These are phyloP conservation scores for Nicotiana benthamiana DNA, from an alignment of 257 asterid genomes.

Conservation along the genomic window DNA sequence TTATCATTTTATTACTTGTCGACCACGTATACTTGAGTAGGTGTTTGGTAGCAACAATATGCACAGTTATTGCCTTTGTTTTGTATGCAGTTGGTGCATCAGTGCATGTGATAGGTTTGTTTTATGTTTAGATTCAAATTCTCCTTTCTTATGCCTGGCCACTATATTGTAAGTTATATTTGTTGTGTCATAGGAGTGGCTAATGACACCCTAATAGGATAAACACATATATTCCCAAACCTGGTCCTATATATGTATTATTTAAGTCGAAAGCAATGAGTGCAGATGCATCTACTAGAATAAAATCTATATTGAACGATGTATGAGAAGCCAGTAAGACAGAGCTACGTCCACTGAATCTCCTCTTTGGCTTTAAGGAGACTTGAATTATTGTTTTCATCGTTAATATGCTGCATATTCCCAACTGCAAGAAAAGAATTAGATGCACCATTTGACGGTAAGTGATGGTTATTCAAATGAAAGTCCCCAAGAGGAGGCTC, in stretches of 20 bases:
- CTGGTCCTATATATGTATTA: neutral
- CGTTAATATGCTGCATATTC: neutral
- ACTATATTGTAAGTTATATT: too few relatives aligned
- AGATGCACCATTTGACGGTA: neutral
- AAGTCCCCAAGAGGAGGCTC: slow-evolving; percentile 5
- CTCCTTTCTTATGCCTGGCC: neutral
- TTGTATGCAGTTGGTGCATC: too few relatives aligned
- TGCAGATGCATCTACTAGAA: neutral
- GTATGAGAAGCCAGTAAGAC: neutral
- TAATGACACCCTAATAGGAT: neutral
- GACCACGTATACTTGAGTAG: too few relatives aligned
- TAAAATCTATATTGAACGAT: neutral
- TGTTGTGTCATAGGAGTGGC: neutral
- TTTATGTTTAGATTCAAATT: neutral
- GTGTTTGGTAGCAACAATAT: neutral
- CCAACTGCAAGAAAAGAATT: neutral
- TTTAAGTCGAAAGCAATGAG: neutral
- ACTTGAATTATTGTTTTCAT: neutral
- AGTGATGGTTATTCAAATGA: neutral
- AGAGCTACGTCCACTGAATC: slow-evolving; percentile 3
- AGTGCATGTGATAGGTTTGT: too few relatives aligned
- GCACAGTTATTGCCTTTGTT: neutral
- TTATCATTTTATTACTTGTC: too few relatives aligned
- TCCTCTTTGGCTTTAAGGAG: slow-evolving; percentile 1
- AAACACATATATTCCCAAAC: neutral